phyloP scores from a whole-genome alignment of 1,139 yeast genomes.

The Debaryomyces robertsiae region DNA sequence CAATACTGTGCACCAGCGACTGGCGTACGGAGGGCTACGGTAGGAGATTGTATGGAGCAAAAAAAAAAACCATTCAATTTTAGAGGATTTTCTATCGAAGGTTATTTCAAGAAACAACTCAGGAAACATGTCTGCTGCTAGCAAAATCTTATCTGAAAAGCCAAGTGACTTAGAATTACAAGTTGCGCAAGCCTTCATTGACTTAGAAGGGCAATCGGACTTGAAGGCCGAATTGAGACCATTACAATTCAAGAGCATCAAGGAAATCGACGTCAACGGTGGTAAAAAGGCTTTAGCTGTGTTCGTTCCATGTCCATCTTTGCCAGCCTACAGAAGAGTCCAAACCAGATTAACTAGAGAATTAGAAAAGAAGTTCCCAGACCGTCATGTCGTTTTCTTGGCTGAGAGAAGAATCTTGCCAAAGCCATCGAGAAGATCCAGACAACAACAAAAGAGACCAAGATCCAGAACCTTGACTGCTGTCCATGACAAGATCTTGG shows the following conservation, averaged over 20 bases:
- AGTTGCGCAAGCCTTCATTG: slow-evolving; percentile 98
- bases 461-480: slow-evolving; percentile 99
- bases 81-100: slow-evolving; percentile 6
- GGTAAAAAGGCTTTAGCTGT: slow-evolving; percentile 99
- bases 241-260: slow-evolving; percentile 97
- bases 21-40: slow-evolving; percentile 1
- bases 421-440: slow-evolving; percentile 90
- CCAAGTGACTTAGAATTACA: slow-evolving; percentile 99
- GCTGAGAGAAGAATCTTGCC: slow-evolving; percentile 99
- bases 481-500: slow-evolving; percentile 98
- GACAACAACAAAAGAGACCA: slow-evolving; percentile 98
- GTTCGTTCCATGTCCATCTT: slow-evolving; percentile 97
- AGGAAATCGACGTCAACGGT: slow-evolving; percentile 96
- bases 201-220: slow-evolving; percentile 95
- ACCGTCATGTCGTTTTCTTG: slow-evolving; percentile 98
- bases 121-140: slow-evolving; percentile 84
- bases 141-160: slow-evolving; percentile 87
- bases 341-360: slow-evolving; percentile 98
- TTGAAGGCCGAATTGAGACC: slow-evolving; percentile 98
- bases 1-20: slow-evolving; percentile 1
- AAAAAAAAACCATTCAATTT: slow-evolving; percentile 4
- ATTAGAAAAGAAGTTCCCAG: slow-evolving; percentile 99
- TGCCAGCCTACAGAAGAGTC: slow-evolving; percentile 93
- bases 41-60: slow-evolving; percentile 7
- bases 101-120: slow-evolving; percentile 7